Conservation (phyloP, 1,139 yeast genomes). For the Nakaseomyces nivariensis region DNA sequence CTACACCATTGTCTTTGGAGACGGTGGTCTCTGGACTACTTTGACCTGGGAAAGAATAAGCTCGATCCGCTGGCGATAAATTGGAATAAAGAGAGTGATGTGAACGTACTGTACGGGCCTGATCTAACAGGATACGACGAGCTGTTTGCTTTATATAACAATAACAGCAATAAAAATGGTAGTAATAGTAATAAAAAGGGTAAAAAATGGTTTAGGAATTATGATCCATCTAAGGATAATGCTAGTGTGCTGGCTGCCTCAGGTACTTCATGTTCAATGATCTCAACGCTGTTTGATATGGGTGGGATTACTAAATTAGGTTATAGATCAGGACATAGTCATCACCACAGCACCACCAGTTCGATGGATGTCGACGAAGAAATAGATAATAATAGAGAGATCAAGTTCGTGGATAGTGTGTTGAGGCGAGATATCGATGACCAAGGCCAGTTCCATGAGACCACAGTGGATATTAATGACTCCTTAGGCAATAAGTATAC, state of each 20-base stretch:
- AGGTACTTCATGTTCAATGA: background rate
- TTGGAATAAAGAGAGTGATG: slow-evolving; percentile 21
- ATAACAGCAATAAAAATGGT: background rate
- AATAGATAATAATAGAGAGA: background rate
- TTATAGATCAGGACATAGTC: background rate
- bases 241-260: background rate
- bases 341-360: background rate
- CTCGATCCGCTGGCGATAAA: slow-evolving; percentile 17
- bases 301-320: background rate
- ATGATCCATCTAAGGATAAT: background rate
- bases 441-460: slow-evolving; percentile 7
- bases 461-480: slow-evolving; percentile 9
- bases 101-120: slow-evolving; percentile 21
- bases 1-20: slow-evolving; percentile 22
- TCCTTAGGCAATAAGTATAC: background rate
- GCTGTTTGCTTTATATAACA: background rate
- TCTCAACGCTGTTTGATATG: background rate
- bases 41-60: slow-evolving; percentile 6
- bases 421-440: slow-evolving; percentile 10
- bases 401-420: slow-evolving; percentile 9
- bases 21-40: slow-evolving; percentile 20
- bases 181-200: background rate
- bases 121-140: slow-evolving; percentile 9
- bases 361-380: background rate
- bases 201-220: slow-evolving; percentile 1